Base-by-base conservation (phyloP, 768 basidiomycete genomes). In the Psilocybe cubensis region DNA sequence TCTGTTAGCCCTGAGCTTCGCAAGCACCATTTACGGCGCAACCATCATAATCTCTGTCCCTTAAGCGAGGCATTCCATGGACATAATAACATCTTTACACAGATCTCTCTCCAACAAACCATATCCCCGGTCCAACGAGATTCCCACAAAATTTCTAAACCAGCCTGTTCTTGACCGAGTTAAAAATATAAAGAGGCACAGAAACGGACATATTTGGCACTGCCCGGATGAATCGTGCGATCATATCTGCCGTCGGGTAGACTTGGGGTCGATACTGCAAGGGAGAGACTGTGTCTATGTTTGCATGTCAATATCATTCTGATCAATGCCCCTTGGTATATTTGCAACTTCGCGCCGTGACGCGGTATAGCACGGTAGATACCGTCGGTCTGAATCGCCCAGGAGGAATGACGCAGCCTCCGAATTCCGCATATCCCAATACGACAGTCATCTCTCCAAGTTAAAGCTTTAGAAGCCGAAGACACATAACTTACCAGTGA, bases 41-140 rank as follows among this genome's bases (percentile, higher is more conserved):
- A 65, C 66, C 66, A 65, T 67, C 66, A 63, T 54, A 54, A 52
- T 57, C 48, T n/a, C 52, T 47, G 58, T 61, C 35, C 54, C 48
- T 48, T 60, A 64, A 59, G 61, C 61, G 61, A 64, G 41, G 43
- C 29, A 53, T 45, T 54, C 60, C 61, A 59, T 46, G 45, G 52
- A 47, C 49, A 33, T 56, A 47, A 46, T 42, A 49, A 58, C 61
- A 63, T 62, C 63, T 64, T 20, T 27, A 31, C 63, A 64, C n/a
- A 61, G 59, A 62, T 58, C 62, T 48, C 47, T 58, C 45, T 38
- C 35, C 47, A 4, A n/a, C n/a, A 38, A 14, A 47, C 63, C 63
- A 61, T 61, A 64, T 58, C 58, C 63, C 61, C 63, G 66, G 66
- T 57, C 45, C 60, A 60, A 38, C 12, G 41, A 51, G 43, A 61